phyloP scores from a whole-genome alignment of 208 protist species.

The Wallacemonas sp. region DNA sequence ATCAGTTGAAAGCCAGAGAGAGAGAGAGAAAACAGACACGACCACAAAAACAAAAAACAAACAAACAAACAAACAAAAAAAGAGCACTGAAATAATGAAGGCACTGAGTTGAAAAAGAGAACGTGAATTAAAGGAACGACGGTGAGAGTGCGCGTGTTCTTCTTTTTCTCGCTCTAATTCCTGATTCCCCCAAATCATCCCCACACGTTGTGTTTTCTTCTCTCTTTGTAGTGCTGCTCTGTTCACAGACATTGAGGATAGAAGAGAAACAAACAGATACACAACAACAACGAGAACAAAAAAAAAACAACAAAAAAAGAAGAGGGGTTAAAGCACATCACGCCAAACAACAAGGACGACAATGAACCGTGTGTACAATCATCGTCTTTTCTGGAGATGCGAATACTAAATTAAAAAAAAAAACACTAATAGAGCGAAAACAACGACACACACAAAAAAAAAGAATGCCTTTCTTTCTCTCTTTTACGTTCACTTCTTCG shows the following conservation, averaged over 20 bases:
- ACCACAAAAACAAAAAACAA: slow-evolving; percentile 5
- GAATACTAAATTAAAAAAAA: not conserved
- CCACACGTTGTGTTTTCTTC: not conserved
- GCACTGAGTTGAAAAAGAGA: too few relatives aligned
- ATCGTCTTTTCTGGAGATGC: not conserved
- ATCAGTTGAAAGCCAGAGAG: not conserved
- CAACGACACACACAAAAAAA: not conserved
- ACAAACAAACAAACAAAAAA: not conserved
- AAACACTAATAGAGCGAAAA: too few relatives aligned
- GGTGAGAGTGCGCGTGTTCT: too few relatives aligned
- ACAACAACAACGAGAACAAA: slow-evolving; percentile 1
- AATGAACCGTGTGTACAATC: not conserved
- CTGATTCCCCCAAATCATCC: too few relatives aligned
- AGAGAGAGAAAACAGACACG: not conserved
- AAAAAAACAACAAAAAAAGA: slow-evolving; percentile 6
- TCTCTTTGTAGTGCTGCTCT: too few relatives aligned
- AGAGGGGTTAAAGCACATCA: too few relatives aligned
- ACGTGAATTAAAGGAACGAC: too few relatives aligned
- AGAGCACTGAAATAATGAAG: too few relatives aligned
- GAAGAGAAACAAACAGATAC: not conserved
- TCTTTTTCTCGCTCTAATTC: too few relatives aligned
- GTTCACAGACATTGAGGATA: not conserved
- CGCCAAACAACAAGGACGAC: too few relatives aligned
- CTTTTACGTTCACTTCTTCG: not conserved
- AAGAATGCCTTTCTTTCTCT: not conserved